phyloP scores from a whole-genome alignment of 306 rosid genomes.

The Fagus sylvatica region DNA sequence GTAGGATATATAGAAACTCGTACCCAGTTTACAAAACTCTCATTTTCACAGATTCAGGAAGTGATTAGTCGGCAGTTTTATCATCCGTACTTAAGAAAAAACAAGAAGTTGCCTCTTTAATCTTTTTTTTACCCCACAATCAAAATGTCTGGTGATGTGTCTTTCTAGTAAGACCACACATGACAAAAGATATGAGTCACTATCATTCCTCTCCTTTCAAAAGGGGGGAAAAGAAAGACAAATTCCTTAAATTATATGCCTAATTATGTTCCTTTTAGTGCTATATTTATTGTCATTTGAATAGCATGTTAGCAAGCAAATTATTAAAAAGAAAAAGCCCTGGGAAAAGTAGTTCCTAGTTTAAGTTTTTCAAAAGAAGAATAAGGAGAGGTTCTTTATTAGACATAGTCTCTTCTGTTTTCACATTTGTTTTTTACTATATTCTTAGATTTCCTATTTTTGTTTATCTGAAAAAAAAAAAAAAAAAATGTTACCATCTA shows the following conservation, averaged over 20 bases:
- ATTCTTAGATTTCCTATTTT: slow-evolving; percentile 4
- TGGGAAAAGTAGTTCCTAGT: slow-evolving; percentile 14
- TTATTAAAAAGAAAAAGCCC: background rate
- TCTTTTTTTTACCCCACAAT: slow-evolving; percentile 9
- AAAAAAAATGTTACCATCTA: background rate
- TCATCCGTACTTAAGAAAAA: background rate
- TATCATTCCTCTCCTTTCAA: slow-evolving; percentile 8
- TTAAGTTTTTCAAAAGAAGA: slow-evolving; percentile 13
- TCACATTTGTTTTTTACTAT: slow-evolving; percentile 11
- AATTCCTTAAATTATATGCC: background rate
- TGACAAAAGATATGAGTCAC: slow-evolving; percentile 14
- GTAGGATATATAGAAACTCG: background rate
- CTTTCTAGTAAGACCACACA: slow-evolving; percentile 13
- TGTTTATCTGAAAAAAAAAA: background rate
- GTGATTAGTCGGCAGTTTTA: no score
- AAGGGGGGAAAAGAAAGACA: background rate
- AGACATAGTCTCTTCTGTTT: slow-evolving; percentile 17
- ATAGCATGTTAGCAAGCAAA: background rate
- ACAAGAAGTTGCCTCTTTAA: slow-evolving; percentile 9
- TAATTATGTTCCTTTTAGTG: background rate
- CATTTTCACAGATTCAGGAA: no score
- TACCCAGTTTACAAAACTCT: no score
- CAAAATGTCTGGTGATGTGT: slow-evolving; percentile 18
- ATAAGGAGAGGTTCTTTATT: slow-evolving; percentile 26
- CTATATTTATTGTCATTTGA: background rate